These are phyloP conservation scores for Pseudognaphalium luteoalbum DNA, from an alignment of 129 eudicot species.

Conservation along the genomic window DNA sequence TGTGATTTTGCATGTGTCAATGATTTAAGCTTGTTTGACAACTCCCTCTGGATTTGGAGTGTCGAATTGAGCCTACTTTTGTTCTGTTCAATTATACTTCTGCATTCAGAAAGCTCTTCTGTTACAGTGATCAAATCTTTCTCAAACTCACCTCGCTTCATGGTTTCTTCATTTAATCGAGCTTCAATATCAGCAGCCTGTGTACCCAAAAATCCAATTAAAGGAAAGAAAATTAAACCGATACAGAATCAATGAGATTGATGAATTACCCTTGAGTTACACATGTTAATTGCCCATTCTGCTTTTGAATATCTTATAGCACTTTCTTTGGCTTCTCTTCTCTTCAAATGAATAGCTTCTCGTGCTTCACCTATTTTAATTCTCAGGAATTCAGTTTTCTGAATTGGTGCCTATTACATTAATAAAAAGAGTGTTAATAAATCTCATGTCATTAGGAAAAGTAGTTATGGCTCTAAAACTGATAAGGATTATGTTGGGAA, in stretches of 20 bases:
- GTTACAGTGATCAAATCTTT: conserved; percentile 42
- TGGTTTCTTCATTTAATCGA: conserved; percentile 44
- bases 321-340: conserved; percentile 50
- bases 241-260: conserved; percentile 9
- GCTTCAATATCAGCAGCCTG: conserved; percentile 61
- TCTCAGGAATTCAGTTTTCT: conserved; percentile 48
- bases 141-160: conserved; percentile 39
- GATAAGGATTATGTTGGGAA: too few relatives aligned
- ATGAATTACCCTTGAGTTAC: conserved; percentile 53
- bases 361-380: conserved; percentile 47
- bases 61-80: conserved; percentile 57
- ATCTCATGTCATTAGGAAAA: background rate
- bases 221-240: background rate
- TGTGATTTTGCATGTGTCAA: conserved; percentile 44
- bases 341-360: conserved; percentile 40
- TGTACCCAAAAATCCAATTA: background rate
- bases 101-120: conserved; percentile 49
- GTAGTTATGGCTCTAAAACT: background rate
- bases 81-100: conserved; percentile 44
- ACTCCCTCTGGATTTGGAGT: conserved; percentile 58
- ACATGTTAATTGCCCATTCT: conserved; percentile 62
- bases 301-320: conserved; percentile 55
- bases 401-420: conserved; percentile 41
- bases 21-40: conserved; percentile 55
- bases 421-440: conserved; percentile 1